phyloP scores from a whole-genome alignment of 805 yeast genomes.

The Kluyveromyces starmeri region DNA sequence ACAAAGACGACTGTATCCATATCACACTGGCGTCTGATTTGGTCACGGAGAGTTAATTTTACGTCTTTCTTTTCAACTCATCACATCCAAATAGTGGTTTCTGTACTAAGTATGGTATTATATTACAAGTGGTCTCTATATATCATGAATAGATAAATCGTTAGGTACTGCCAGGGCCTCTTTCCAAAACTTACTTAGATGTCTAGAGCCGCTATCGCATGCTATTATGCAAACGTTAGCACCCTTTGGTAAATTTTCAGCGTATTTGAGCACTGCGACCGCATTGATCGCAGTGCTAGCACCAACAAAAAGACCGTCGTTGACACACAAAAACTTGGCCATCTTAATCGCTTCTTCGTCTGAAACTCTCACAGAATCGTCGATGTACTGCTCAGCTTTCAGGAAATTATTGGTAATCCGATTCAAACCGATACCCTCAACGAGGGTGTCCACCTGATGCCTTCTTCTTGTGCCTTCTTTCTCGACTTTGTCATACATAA shows the following conservation, averaged over 20 bases:
- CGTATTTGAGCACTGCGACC: slow-evolving; percentile 70
- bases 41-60: no score
- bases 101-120: no score
- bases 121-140: no score
- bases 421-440: slow-evolving; percentile 91
- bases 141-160: slow-evolving; percentile 28
- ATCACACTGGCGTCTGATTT: no score
- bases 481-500: slow-evolving; percentile 85
- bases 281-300: slow-evolving; percentile 91
- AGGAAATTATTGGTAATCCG: slow-evolving; percentile 75
- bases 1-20: slow-evolving; percentile 19
- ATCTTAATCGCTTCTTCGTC: slow-evolving; percentile 77
- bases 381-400: slow-evolving; percentile 60
- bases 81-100: no score
- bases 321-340: slow-evolving; percentile 74
- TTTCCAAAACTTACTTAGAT: slow-evolving; percentile 88
- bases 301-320: slow-evolving; percentile 89
- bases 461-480: slow-evolving; percentile 89
- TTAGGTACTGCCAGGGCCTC: slow-evolving; percentile 37
- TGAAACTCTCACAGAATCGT: slow-evolving; percentile 68
- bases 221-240: slow-evolving; percentile 73
- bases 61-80: no score
- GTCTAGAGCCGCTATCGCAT: slow-evolving; percentile 89
- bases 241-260: slow-evolving; percentile 43
- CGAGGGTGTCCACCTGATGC: slow-evolving; percentile 91